Evolutionary conservation across 2,329 filamentous ascomycete species (phyloP).

Genomic region (Fusarium oligoseptatum): DNA sequence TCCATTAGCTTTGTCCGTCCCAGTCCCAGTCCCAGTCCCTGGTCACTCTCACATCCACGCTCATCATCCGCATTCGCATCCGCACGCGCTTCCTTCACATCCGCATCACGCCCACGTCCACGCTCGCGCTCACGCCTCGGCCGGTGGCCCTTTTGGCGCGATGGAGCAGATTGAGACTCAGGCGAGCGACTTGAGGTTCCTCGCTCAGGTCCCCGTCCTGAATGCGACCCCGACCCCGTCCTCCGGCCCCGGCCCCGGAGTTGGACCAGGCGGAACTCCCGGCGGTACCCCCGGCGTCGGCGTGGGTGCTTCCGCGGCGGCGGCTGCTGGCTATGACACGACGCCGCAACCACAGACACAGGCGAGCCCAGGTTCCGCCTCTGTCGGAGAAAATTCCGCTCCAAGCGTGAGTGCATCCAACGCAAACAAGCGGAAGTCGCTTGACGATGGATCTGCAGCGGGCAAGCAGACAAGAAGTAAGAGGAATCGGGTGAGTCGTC

Average conservation of each 20-base stretch:
- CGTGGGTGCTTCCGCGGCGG: constrained; percentile 44
- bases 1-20: constrained; percentile 6
- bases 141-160: constrained; percentile 41
- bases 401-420: constrained; percentile 43
- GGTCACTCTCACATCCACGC: constrained; percentile 19
- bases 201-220: constrained; percentile 56
- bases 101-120: constrained; percentile 15
- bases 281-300: constrained; percentile 36
- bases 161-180: constrained; percentile 70
- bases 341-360: constrained; percentile 50
- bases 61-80: constrained; percentile 27
- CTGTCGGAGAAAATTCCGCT: constrained; percentile 66
- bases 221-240: constrained; percentile 38
- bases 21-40: constrained; percentile 7
- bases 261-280: constrained; percentile 33
- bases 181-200: constrained; percentile 66
- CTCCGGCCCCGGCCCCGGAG: constrained; percentile 39
- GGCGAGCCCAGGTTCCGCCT: constrained; percentile 55
- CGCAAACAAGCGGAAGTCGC: constrained; percentile 54
- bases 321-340: constrained; percentile 50
- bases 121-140: constrained; percentile 17
- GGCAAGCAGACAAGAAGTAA: constrained; percentile 70
- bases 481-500: constrained; percentile 66
- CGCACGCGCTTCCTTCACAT: constrained; percentile 8
- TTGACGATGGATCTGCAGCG: constrained; percentile 55